Conservation (phyloP, 805 yeast species). For the Wickerhamomyces ciferrii region DNA sequence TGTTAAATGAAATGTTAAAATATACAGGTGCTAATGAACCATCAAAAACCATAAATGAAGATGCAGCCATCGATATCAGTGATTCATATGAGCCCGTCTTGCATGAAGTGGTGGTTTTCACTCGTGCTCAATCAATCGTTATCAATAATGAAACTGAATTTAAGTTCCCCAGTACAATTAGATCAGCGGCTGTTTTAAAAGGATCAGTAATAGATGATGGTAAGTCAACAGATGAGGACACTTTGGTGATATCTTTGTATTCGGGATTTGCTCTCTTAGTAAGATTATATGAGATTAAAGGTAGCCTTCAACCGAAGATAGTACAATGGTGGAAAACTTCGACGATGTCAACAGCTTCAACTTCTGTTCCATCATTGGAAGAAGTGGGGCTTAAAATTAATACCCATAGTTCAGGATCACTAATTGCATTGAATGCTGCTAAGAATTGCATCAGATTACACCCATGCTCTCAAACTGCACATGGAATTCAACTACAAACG, state of each 20-base stretch:
- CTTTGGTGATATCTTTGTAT: constrained; percentile 31
- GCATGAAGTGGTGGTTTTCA: constrained; percentile 8
- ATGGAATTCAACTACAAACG: constrained; percentile 32
- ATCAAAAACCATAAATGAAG: not conserved
- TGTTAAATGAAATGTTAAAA: constrained; percentile 14
- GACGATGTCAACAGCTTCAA: constrained; percentile 8
- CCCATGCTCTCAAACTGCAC: constrained; percentile 28
- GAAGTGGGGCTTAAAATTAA: not conserved
- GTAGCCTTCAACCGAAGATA: constrained; percentile 30
- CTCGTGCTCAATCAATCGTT: constrained; percentile 11
- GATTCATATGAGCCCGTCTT: constrained; percentile 8
- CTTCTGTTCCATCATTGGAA: constrained; percentile 18
- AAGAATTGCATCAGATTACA: constrained; percentile 32
- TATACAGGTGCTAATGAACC: constrained; percentile 5
- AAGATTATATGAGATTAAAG: constrained; percentile 24
- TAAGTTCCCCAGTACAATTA: constrained; percentile 9
- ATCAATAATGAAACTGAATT: constrained; percentile 8
- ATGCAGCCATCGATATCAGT: constrained; percentile 1
- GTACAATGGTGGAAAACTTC: constrained; percentile 45
- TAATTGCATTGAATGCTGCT: constrained; percentile 33
- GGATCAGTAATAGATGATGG: constrained; percentile 10
- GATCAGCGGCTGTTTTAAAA: constrained; percentile 11
- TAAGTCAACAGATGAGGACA: constrained; percentile 24
- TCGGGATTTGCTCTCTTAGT: constrained; percentile 35
- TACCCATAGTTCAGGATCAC: constrained; percentile 33